Base-by-base conservation (phyloP, 2,329 filamentous ascomycete genomes). In the Xylariaceae sp. region DNA sequence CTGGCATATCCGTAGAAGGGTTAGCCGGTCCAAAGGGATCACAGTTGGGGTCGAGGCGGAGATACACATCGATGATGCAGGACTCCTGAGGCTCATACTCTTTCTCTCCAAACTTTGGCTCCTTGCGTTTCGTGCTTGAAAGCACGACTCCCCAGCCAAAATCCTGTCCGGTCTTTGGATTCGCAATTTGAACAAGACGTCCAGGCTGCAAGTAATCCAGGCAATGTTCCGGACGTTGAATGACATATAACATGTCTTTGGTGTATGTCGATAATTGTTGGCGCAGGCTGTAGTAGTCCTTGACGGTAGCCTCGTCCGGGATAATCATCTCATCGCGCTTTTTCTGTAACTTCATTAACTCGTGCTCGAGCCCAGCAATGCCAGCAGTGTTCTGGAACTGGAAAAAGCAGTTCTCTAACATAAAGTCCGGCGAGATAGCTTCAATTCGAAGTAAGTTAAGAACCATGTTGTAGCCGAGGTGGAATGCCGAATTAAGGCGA, bases 391-490 rank as follows among this genome's bases (percentile, higher is more conserved):
- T 97, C 70, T 99, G 94, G 73, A 99, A 99, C 71, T 99, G 94
- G 71, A 89, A 95, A 76, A 99, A 99, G 68, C 94, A 99, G 62
- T 88, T 84, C 75, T 97, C 92, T n/a, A 99, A 78, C 94, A 99
- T 99, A 67, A 89, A 97, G 65, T 99, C 92, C 2, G 95, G 94
- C 8, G 92, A 97, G 47, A 99, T 95, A n/a, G 91, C 92, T 70
- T 99, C 94, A n/a, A 99, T 92, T 72, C 94, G 83, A 71, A 97
- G 86, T 57, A 99, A 74, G 68, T 99, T 99, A 54, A 99, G 79
- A 67, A 99, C 89, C 94, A 99, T 99, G 75, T 99, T 99, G 78
- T 99, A 99, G 30, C 94, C 92, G 15, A 99, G 80, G 69, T 99
- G 89, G 74, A 99, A 99, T 1, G 94, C 94, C 3, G 94, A 97